Conservation (phyloP, 768 basidiomycete genomes). For the Plicaturopsis crispa region DNA sequence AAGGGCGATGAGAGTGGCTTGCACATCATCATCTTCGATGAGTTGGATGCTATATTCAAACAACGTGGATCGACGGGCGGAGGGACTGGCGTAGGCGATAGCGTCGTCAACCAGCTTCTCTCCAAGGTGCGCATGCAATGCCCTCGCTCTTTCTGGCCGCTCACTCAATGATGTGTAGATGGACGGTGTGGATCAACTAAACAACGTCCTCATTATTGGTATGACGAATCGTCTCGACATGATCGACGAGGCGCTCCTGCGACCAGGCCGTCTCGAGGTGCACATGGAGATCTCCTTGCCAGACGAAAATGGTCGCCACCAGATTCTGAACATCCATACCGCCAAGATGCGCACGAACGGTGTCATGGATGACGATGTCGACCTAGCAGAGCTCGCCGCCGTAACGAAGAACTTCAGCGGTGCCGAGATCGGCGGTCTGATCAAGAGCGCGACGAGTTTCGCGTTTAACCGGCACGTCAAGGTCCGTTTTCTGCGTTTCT, state of each 20-base stretch:
- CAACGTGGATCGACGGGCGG: constrained; percentile 89
- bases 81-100: constrained; percentile 98
- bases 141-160: neutral
- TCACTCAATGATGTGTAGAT: constrained; percentile 47
- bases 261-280: constrained; percentile 97
- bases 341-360: constrained; percentile 87
- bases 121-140: constrained; percentile 72
- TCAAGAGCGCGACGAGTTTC: constrained; percentile 98
- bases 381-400: constrained; percentile 72
- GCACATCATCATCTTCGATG: constrained; percentile 99
- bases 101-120: constrained; percentile 94
- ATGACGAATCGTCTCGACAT: constrained; percentile 99
- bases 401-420: constrained; percentile 97
- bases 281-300: constrained; percentile 99
- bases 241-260: constrained; percentile 97
- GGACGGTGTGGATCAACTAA: constrained; percentile 98
- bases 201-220: constrained; percentile 98
- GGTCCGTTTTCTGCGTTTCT: constrained; percentile 27
- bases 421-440: constrained; percentile 90
- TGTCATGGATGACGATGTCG: constrained; percentile 83
- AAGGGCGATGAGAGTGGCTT: constrained; percentile 95
- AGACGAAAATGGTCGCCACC: constrained; percentile 84
- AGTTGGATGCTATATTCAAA: constrained; percentile 97
- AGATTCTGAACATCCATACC: constrained; percentile 95
- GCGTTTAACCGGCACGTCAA: constrained; percentile 98